Base-by-base conservation (phyloP, 805 yeast species). In the Candida insectorum region DNA sequence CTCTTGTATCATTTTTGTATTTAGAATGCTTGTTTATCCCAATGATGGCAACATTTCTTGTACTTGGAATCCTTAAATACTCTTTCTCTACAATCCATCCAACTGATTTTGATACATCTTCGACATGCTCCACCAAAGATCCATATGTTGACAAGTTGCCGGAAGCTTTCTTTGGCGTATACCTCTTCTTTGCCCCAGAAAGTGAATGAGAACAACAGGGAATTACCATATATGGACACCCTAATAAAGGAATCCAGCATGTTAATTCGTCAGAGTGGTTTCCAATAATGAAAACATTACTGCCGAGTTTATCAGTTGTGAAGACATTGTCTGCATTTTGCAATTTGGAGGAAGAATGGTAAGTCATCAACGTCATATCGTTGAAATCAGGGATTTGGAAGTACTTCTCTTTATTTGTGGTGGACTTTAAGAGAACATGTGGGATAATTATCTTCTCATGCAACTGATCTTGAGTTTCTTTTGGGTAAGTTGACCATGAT, bases 211-310 rank as follows among this genome's bases (percentile, higher is more conserved):
- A 88, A 56, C 97, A 91, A 55, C 97, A 91, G 8, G 97, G 97
- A 26, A 91, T 85, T 7, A 87, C 95, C 67, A 91, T 65, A 54
- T 86, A 91, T 5, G 96, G 96, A 41, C 72, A 83, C 0, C 87
- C 88, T 8, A 91, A 60, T 8, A 91, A 62, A 3, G 97, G 97
- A 23, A 91, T 79, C 97, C 97, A 91, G 45, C 95, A 84, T 0
- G 97, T 89, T 36, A 91, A 69, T 53, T 91, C 97, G 55, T 91
- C 97, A 1, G 95, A 85, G 52, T 91, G 97, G 54, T 91, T 91
- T 1, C 97, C 97, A 28, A 91, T 88, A 22, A 89, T 59, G 49
- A 91, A 91, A 0, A 95, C 81, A 45, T 81, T 73, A 15, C 62
- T 54, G 0, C 86, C 80, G 41, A 82, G 84, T 31, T 79, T 82